Evolutionary conservation across 202 grass and related monocot genomes (phyloP).

Genomic region (Setaria viridis): DNA sequence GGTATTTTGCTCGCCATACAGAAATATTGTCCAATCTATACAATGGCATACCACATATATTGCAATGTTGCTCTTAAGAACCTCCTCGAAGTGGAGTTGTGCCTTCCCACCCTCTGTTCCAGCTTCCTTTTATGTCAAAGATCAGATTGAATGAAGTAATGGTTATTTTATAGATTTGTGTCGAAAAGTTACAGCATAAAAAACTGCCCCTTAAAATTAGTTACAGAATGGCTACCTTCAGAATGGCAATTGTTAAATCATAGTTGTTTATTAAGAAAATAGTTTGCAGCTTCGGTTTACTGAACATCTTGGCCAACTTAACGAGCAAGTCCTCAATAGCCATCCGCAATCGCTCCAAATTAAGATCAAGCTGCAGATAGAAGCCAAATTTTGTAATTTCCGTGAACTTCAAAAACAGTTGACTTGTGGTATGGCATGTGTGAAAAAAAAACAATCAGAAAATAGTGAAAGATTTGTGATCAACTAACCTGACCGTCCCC

Average conservation of each 20-base stretch:
- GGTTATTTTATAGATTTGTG: neutral
- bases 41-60: conserved; percentile 88
- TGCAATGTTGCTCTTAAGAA: conserved; percentile 96
- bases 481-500: conserved; percentile 92
- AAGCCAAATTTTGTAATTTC: conserved; percentile 36
- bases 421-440: conserved; percentile 13
- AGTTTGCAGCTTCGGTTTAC: conserved; percentile 86
- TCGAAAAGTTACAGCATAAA: conserved; percentile 3
- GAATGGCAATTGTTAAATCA: conserved; percentile 89
- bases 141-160: conserved; percentile 12
- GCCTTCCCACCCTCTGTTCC: conserved; percentile 83
- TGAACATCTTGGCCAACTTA: conserved; percentile 90
- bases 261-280: conserved; percentile 98
- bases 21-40: neutral
- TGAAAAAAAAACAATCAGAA: conserved; percentile 7
- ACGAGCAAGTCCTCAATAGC: conserved; percentile 89
- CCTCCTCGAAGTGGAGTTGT: conserved; percentile 92
- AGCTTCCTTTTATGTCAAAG: conserved; percentile 82
- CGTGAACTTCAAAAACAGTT: neutral
- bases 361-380: conserved; percentile 87
- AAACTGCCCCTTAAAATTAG: conserved; percentile 5
- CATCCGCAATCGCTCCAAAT: conserved; percentile 90
- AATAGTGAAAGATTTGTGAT: conserved; percentile 29
- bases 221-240: conserved; percentile 63
- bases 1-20: neutral